A percentile compares a stretch with the other conserved stretches of the same genome.
phyloP scores from a whole-genome alignment of 176 grass and related monocot genomes.

The Puya raimondii region DNA sequence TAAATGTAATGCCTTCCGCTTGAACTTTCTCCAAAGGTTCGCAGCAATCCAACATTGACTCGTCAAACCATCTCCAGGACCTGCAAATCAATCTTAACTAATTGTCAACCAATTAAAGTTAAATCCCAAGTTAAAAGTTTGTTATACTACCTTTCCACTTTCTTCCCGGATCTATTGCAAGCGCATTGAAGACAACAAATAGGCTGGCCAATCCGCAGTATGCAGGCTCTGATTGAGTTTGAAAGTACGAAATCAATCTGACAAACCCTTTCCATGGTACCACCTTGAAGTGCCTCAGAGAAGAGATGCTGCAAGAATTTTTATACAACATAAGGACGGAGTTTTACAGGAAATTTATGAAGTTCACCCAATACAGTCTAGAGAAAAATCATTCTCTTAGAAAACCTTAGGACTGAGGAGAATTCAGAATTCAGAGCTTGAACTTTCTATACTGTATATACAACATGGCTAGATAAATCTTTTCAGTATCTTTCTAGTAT shows the following conservation, averaged over 20 bases:
- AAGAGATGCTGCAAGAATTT: conserved; percentile 40
- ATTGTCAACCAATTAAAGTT: not conserved
- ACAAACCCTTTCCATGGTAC: conserved; percentile 88
- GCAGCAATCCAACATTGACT: conserved; percentile 97
- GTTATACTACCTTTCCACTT: conserved; percentile 41
- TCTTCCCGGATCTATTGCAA: conserved; percentile 61
- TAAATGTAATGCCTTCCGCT: conserved; percentile 62
- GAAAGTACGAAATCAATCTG: conserved; percentile 56
- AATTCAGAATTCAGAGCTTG: too few species aligned
- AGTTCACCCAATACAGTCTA: not conserved
- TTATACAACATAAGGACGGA: not conserved
- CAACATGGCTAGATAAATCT: too few species aligned
- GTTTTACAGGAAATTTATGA: not conserved
- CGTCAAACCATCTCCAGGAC: conserved; percentile 97
- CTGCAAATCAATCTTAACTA: conserved; percentile 10
- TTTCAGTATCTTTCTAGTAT: too few species aligned
- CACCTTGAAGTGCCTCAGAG: conserved; percentile 43
- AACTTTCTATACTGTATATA: too few species aligned
- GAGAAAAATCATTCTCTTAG: not conserved
- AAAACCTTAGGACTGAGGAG: too few species aligned
- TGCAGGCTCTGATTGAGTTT: conserved; percentile 75
- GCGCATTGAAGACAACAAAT: conserved; percentile 71
- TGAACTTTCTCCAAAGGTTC: conserved; percentile 76
- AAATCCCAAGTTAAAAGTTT: not conserved
- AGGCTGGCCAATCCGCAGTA: conserved; percentile 76